A percentile compares a stretch with the other conserved stretches of the same genome.
These are phyloP conservation scores for Primulina eburnea DNA, from an alignment of 257 asterid species.

Conservation along the genomic window DNA sequence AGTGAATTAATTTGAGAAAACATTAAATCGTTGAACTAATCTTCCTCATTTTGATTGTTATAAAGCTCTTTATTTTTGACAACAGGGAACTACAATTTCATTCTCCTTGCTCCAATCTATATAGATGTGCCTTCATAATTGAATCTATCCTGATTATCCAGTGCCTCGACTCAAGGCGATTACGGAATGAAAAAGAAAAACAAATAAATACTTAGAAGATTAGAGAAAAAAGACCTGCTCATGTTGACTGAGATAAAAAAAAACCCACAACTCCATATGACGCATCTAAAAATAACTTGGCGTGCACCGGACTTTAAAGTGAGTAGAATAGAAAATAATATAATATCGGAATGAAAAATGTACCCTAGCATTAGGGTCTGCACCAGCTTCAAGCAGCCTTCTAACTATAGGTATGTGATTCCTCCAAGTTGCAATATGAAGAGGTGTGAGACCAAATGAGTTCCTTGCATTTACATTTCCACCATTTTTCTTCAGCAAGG, in stretches of 20 bases:
- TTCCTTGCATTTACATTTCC: conserved; percentile 80
- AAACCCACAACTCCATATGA: conserved; percentile 34
- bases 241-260: conserved; percentile 25
- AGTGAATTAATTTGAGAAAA: not conserved
- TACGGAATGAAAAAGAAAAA: conserved; percentile 12
- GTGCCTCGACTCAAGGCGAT: conserved; percentile 22
- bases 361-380: conserved; percentile 99
- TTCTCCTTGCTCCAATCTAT: conserved; percentile 24
- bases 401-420: conserved; percentile 78
- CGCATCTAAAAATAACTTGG: conserved; percentile 28
- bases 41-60: conserved; percentile 15
- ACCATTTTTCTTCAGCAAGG: conserved; percentile 68
- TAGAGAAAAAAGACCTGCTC: conserved; percentile 23
- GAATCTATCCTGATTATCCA: conserved; percentile 18
- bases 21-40: not conserved
- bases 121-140: conserved; percentile 10
- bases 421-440: conserved; percentile 96
- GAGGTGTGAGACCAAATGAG: conserved; percentile 75
- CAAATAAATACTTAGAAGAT: conserved; percentile 15
- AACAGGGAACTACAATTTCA: conserved; percentile 13
- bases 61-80: conserved; percentile 7
- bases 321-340: conserved; percentile 30
- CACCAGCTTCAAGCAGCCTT: conserved; percentile 95
- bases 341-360: conserved; percentile 33
- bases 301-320: conserved; percentile 23